phyloP scores from a whole-genome alignment of 2,329 filamentous ascomycete genomes.

The Botrytis elliptica region DNA sequence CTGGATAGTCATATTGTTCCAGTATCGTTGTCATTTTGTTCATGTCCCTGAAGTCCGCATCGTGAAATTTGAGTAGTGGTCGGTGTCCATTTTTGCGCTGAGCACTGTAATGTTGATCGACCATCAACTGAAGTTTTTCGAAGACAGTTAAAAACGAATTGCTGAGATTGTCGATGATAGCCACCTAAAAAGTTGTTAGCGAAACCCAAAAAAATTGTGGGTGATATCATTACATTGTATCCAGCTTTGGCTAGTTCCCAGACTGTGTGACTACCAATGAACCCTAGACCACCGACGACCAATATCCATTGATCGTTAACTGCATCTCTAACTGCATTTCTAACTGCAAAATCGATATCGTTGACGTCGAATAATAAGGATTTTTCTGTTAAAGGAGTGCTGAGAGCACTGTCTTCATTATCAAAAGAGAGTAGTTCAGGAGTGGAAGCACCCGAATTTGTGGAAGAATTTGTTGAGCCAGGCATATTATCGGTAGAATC shows the following conservation, averaged over 20 bases:
- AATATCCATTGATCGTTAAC: constrained; percentile 35
- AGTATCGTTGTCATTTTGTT: constrained; percentile 32
- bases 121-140: constrained; percentile 28
- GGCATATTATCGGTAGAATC: constrained; percentile 20
- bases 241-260: constrained; percentile 49
- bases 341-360: constrained; percentile 28
- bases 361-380: constrained; percentile 31
- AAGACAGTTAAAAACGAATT: constrained; percentile 40
- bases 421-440: constrained; percentile 27
- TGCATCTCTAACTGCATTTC: constrained; percentile 17
- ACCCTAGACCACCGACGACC: constrained; percentile 49
- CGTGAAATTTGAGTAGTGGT: constrained; percentile 35
- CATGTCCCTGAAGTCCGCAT: constrained; percentile 35
- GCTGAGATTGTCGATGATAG: constrained; percentile 40
- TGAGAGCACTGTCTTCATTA: constrained; percentile 28
- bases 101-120: constrained; percentile 27
- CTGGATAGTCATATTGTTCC: constrained; percentile 27
- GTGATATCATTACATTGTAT: constrained; percentile 40
- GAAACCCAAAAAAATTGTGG: background rate
- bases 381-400: constrained; percentile 32
- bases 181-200: constrained; percentile 36
- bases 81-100: constrained; percentile 23
- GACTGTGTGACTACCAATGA: constrained; percentile 51
- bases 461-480: constrained; percentile 30
- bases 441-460: constrained; percentile 29